phyloP scores from a whole-genome alignment of 2,329 filamentous ascomycete genomes.

The Bipolaris gigantea region DNA sequence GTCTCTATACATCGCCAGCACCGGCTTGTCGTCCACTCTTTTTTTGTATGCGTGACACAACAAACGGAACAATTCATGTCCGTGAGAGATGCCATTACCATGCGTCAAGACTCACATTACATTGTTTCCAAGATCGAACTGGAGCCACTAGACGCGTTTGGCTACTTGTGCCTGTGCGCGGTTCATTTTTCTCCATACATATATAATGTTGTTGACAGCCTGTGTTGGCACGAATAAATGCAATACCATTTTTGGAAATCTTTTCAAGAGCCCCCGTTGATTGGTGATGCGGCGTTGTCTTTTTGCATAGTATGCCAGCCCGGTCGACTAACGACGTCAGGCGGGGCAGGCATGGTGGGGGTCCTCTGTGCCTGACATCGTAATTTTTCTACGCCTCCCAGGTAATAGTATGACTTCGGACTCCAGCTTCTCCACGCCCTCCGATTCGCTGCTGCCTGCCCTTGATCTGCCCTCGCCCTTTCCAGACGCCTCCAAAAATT shows the following conservation, averaged over 20 bases:
- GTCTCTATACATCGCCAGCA: not conserved
- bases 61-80: conserved; percentile 41
- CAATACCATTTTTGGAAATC: not conserved
- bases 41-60: not conserved
- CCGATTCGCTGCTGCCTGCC: conserved; percentile 6
- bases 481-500: conserved; percentile 4
- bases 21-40: not conserved
- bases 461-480: conserved; percentile 5
- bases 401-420: conserved; percentile 6
- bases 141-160: conserved; percentile 41
- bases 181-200: conserved; percentile 37
- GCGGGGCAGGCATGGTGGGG: conserved; percentile 6
- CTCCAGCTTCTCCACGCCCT: conserved; percentile 11
- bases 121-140: conserved; percentile 41
- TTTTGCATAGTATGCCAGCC: not conserved
- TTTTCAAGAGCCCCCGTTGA: too few species aligned
- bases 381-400: conserved; percentile 13
- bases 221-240: not conserved
- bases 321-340: not conserved
- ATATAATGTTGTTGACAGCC: not conserved
- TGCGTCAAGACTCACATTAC: conserved; percentile 45
- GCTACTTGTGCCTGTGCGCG: conserved; percentile 32
- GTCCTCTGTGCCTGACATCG: conserved; percentile 2
- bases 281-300: not conserved
- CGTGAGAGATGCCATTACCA: conserved; percentile 41